phyloP scores from a whole-genome alignment of 176 grass and related monocot genomes.

The Rhynchospora tenuis region DNA sequence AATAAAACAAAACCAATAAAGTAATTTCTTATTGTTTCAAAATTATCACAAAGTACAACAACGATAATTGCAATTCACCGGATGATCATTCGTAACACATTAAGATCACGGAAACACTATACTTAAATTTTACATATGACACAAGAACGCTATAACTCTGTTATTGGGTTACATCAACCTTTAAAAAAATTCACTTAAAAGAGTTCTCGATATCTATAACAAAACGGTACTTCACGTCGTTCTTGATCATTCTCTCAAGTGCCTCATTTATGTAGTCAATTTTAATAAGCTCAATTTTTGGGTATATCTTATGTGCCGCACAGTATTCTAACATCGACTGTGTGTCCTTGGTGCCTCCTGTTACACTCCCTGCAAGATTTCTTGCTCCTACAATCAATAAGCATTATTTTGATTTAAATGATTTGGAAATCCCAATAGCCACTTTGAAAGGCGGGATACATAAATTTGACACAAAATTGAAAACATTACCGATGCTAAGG shows the following conservation, averaged over 20 bases:
- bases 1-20: background rate
- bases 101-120: slow-evolving; percentile 12
- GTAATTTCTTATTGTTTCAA: background rate
- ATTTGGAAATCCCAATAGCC: background rate
- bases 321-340: slow-evolving; percentile 67
- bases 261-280: slow-evolving; percentile 75
- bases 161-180: background rate
- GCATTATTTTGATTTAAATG: background rate
- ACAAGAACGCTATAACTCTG: background rate
- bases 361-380: slow-evolving; percentile 50
- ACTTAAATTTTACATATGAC: slow-evolving; percentile 4
- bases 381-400: slow-evolving; percentile 37
- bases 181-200: slow-evolving; percentile 1
- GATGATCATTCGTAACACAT: background rate
- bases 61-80: slow-evolving; percentile 13
- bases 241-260: slow-evolving; percentile 29
- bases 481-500: slow-evolving; percentile 43
- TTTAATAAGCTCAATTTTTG: slow-evolving; percentile 66
- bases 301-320: slow-evolving; percentile 58
- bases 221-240: slow-evolving; percentile 38
- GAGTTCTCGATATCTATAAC: slow-evolving; percentile 40
- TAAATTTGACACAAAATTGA: background rate
- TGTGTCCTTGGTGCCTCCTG: slow-evolving; percentile 53
- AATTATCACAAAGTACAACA: too few relatives aligned
- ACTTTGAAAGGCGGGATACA: background rate